Percentiles rank a stretch among this genome's conserved stretches.
These are phyloP conservation scores for Penicillium palitans DNA, from an alignment of 2,329 filamentous ascomycete species.

Conservation along the genomic window DNA sequence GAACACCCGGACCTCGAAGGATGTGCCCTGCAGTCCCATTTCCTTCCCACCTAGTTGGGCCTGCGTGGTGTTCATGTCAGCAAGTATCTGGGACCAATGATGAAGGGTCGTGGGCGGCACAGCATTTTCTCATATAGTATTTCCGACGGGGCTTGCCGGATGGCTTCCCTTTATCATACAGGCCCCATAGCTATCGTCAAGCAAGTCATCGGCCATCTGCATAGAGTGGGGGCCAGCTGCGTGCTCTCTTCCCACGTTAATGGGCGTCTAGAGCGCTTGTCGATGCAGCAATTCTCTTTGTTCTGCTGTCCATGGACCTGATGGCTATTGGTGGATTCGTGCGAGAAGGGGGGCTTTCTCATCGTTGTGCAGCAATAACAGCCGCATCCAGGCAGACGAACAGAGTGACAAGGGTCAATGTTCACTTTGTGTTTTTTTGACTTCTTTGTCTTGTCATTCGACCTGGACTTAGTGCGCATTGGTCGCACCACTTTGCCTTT, in stretches of 20 bases:
- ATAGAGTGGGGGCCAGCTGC: constrained; percentile 16
- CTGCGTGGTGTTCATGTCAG: constrained; percentile 18
- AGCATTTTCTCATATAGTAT: constrained; percentile 13
- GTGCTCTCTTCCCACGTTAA: constrained; percentile 15
- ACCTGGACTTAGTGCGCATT: constrained; percentile 2
- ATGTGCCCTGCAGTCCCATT: constrained; percentile 11
- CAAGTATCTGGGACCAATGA: constrained; percentile 24
- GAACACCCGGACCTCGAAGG: constrained; percentile 13
- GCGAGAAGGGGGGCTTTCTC: constrained; percentile 15
- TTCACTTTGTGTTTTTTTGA: neutral
- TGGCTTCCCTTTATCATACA: constrained; percentile 10
- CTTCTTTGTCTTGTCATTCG: neutral
- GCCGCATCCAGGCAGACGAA: constrained; percentile 21
- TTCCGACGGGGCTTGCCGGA: constrained; percentile 17
- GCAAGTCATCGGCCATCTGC: constrained; percentile 25
- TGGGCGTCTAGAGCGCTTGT: constrained; percentile 40
- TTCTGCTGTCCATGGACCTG: constrained; percentile 5
- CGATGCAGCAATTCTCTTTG: constrained; percentile 18
- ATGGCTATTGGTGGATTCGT: constrained; percentile 17
- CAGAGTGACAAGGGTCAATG: constrained; percentile 17
- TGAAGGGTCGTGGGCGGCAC: constrained; percentile 5
- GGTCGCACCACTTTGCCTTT: constrained; percentile 23
- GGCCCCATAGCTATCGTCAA: constrained; percentile 10
- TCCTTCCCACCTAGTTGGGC: constrained; percentile 6
- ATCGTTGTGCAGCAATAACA: constrained; percentile 12